phyloP scores from a whole-genome alignment of 73 alveolate genomes.

The Paramecium biaurelia region DNA sequence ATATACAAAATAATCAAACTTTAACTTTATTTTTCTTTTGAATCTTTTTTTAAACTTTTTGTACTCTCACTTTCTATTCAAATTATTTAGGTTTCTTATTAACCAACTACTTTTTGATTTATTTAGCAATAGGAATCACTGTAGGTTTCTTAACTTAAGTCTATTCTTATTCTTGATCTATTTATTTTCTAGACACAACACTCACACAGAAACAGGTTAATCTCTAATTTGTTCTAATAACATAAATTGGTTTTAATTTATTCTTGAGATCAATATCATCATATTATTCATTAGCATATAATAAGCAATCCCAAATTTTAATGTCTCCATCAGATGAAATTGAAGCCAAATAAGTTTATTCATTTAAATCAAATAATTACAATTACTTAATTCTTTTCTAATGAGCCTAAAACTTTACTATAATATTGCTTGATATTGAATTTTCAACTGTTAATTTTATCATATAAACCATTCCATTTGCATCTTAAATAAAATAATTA shows the following conservation, averaged over 20 bases:
- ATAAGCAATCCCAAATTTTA: conserved; percentile 12
- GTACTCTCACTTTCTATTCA: background rate
- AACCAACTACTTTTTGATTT: background rate
- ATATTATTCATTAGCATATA: background rate
- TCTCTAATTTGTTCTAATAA: background rate
- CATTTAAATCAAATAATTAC: background rate
- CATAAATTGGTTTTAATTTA: background rate
- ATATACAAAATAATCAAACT: background rate
- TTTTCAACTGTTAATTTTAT: background rate
- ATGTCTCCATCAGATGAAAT: conserved; percentile 36
- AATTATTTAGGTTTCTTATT: background rate
- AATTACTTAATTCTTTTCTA: background rate
- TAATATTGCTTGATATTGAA: background rate
- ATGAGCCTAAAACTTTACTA: background rate
- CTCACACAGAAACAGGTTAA: background rate
- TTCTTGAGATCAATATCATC: conserved; percentile 3
- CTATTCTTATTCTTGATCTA: background rate
- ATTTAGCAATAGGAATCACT: background rate
- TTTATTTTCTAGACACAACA: background rate
- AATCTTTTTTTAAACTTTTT: background rate
- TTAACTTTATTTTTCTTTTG: background rate
- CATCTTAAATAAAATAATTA: background rate
- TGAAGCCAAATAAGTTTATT: background rate
- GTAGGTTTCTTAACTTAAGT: background rate
- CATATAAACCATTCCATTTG: background rate